These are phyloP conservation scores for Candida easanensis DNA, from an alignment of 805 yeast species.

Conservation along the genomic window DNA sequence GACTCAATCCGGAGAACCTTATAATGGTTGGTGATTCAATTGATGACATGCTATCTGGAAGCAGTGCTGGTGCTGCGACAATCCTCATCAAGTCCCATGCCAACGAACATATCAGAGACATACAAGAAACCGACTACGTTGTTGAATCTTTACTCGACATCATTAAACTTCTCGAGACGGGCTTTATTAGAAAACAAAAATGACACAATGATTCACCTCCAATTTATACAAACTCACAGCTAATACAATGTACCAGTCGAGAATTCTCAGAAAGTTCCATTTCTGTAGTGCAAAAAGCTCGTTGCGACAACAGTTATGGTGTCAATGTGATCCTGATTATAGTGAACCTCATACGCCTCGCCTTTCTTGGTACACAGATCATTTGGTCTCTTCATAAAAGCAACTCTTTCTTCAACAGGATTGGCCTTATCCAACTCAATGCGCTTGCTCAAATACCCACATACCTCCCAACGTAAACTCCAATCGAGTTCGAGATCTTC, in stretches of 20 bases:
- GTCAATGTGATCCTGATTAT: slow-evolving; percentile 18
- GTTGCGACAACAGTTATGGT: slow-evolving; percentile 13
- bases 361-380: neutral
- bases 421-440: neutral
- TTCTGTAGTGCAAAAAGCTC: slow-evolving; percentile 15
- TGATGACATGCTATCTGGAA: slow-evolving; percentile 67
- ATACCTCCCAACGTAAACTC: neutral
- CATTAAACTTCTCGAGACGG: slow-evolving; percentile 33
- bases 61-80: slow-evolving; percentile 59
- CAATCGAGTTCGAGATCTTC: neutral
- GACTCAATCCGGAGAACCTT: slow-evolving; percentile 41
- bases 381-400: neutral
- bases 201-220: neutral
- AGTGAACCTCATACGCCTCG: slow-evolving; percentile 1
- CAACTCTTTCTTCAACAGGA: neutral
- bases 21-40: slow-evolving; percentile 74
- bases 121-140: slow-evolving; percentile 27
- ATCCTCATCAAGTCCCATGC: slow-evolving; percentile 50
- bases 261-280: too few relatives aligned
- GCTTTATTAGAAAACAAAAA: slow-evolving; percentile 25
- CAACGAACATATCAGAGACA: slow-evolving; percentile 42
- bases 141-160: slow-evolving; percentile 35
- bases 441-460: neutral
- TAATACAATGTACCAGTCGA: too few relatives aligned
- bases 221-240: too few relatives aligned